Percentiles rank a stretch among this genome's conserved stretches.
phyloP scores from a whole-genome alignment of 345 rosid species.

The Gossypium rotundifolium region DNA sequence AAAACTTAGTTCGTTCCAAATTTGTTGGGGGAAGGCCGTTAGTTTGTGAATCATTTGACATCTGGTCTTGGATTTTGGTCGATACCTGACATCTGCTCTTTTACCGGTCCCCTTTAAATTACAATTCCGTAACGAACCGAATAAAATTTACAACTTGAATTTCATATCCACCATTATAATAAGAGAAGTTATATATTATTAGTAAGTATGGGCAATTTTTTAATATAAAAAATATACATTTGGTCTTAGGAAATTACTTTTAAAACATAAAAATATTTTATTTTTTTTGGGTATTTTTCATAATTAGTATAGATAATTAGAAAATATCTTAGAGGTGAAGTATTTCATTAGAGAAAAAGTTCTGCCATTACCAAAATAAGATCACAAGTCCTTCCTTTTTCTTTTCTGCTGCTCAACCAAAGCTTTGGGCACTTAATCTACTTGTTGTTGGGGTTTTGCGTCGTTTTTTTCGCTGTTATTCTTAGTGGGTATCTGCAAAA shows the following conservation, averaged over 20 bases:
- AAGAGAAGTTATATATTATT: too few relatives aligned
- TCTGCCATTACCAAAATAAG: not conserved
- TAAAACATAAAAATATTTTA: not conserved
- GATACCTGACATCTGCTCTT: not conserved
- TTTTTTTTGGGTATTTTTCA: not conserved
- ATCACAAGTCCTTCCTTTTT: not conserved
- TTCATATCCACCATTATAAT: not conserved
- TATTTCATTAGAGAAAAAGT: not conserved
- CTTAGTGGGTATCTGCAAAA: slow-evolving; percentile 4
- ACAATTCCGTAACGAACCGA: not conserved
- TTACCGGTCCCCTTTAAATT: not conserved
- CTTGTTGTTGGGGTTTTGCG: not conserved
- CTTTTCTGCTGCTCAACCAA: not conserved
- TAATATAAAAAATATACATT: too few relatives aligned
- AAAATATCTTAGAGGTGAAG: not conserved
- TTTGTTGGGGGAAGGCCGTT: not conserved
- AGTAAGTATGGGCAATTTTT: too few relatives aligned
- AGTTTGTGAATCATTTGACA: not conserved
- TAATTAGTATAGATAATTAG: not conserved
- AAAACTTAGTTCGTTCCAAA: not conserved
- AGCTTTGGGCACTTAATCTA: not conserved
- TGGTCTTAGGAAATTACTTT: not conserved
- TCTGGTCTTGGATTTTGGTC: not conserved
- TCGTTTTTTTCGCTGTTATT: not conserved
- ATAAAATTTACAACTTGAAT: not conserved